Base-by-base conservation (phyloP, 2,329 filamentous ascomycete species). In the Hypoxylon sp. region DNA sequence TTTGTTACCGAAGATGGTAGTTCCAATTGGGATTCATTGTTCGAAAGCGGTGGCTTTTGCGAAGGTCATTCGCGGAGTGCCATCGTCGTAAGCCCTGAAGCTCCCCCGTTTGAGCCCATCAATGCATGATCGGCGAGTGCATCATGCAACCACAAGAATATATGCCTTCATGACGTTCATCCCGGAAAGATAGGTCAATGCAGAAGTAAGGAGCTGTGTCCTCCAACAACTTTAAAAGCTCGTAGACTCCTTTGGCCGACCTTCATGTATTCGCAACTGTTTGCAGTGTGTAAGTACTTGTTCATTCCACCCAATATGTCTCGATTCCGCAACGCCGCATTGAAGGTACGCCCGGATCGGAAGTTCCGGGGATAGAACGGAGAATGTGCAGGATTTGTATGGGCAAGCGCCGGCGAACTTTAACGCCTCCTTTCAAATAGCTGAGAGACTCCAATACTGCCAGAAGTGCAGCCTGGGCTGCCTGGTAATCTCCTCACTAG, bases 351-450 rank as follows among this genome's bases (percentile, higher is more conserved):
- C 19, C 19, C 32, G 45, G 12, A 55, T 50, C n/a, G 19, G 30
- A 51, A 30, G 34, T 45, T 9, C 51, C n/a, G 37, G 11, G 21
- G 8, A 7, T 8, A 32, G 39, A 45, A 23, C 2, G 25, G 6
- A 54, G 16, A 21, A 45, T 9, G 12, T 41, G 50, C 21, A 48
- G 11, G 29, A 27, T 27, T 27, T 12, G 37, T 41, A 21, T 41
- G 37, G 16, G 16, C 9, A 61, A 39, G 39, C 47, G 60, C 47
- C 41, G 32, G 29, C 29, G 23, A 19, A 41, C 29, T 11, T 32
- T 14, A 39, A 46, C 21, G 21, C 25, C 7, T 37, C 27, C 8
- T 23, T 12, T 21, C 23, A 27, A 29, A 27, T 45, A 7, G 37
- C 16, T n/a, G 23, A n/a, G 37, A 41, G 9, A 41, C 7, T 41